Evolutionary conservation across 2,329 filamentous ascomycete species (phyloP).

Genomic region (Aspergillus niger): DNA sequence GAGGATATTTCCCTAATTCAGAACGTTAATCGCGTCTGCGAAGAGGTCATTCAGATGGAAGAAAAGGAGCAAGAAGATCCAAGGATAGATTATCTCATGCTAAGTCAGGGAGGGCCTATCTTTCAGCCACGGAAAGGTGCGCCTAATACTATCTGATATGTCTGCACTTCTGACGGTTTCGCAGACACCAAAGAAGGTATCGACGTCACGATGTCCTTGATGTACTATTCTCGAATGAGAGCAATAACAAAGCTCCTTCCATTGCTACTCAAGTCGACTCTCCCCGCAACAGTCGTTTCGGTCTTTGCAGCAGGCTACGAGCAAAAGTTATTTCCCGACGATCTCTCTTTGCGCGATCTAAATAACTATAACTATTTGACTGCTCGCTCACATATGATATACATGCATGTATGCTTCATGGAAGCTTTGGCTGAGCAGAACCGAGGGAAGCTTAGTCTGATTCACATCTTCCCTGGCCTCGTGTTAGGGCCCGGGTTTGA

Average conservation of each 20-base stretch:
- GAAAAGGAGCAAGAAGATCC: background rate
- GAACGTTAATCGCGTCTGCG: background rate
- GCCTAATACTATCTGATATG: too few species aligned
- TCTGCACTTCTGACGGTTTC: background rate
- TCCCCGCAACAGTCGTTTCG: slow-evolving; percentile 5
- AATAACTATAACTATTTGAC: background rate
- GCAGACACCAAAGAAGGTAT: slow-evolving; percentile 11
- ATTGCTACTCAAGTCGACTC: slow-evolving; percentile 1
- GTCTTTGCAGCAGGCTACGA: slow-evolving; percentile 8
- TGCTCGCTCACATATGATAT: slow-evolving; percentile 10
- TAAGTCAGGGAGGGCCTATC: background rate
- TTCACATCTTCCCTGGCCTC: slow-evolving; percentile 11
- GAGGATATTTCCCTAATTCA: background rate
- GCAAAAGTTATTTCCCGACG: slow-evolving; percentile 1
- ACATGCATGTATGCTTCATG: slow-evolving; percentile 11
- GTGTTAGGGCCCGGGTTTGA: slow-evolving; percentile 6
- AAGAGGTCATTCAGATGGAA: background rate
- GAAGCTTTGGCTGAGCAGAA: slow-evolving; percentile 4
- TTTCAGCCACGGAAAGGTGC: slow-evolving; percentile 7
- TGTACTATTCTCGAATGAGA: slow-evolving; percentile 13
- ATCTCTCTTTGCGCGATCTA: slow-evolving; percentile 7
- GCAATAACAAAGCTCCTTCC: slow-evolving; percentile 8
- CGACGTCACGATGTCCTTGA: slow-evolving; percentile 8
- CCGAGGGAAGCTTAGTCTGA: background rate
- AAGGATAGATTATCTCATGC: slow-evolving; percentile 11